phyloP scores from a whole-genome alignment of 441 rosid genomes.

The Gossypium davidsonii region DNA sequence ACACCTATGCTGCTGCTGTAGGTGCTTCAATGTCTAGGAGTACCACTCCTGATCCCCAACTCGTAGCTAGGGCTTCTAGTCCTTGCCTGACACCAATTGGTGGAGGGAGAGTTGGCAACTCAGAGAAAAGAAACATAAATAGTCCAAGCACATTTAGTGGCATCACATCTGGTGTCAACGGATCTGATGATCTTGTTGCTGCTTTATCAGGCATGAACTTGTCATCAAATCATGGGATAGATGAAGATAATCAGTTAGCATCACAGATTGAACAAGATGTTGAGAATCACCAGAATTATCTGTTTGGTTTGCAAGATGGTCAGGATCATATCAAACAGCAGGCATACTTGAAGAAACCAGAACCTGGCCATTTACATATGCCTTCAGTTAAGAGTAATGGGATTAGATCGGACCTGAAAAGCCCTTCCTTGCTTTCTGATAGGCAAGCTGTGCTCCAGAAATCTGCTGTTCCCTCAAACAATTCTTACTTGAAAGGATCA shows the following conservation, averaged over 20 bases:
- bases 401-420: slow-evolving; percentile 32
- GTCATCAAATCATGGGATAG: slow-evolving; percentile 36
- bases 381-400: slow-evolving; percentile 40
- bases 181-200: slow-evolving; percentile 47
- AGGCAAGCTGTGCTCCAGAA: slow-evolving; percentile 44
- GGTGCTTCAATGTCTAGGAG: slow-evolving; percentile 77
- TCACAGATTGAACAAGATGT: slow-evolving; percentile 41
- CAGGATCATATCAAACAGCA: slow-evolving; percentile 47
- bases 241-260: slow-evolving; percentile 35
- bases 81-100: slow-evolving; percentile 86
- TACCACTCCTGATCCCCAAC: slow-evolving; percentile 85
- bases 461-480: slow-evolving; percentile 27
- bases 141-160: slow-evolving; percentile 51
- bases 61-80: slow-evolving; percentile 72
- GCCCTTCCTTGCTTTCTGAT: slow-evolving; percentile 29
- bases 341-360: slow-evolving; percentile 36
- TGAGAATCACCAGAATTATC: slow-evolving; percentile 46
- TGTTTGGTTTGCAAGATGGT: slow-evolving; percentile 49
- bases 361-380: slow-evolving; percentile 44
- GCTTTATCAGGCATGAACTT: slow-evolving; percentile 68
- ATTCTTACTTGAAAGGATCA: slow-evolving; percentile 56
- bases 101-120: slow-evolving; percentile 48
- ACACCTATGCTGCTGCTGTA: slow-evolving; percentile 73
- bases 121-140: slow-evolving; percentile 53
- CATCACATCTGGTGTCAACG: slow-evolving; percentile 41